Evolutionary conservation across 1,284 basidiomycete species (phyloP).

Genomic region (Melampsora occidentalis): DNA sequence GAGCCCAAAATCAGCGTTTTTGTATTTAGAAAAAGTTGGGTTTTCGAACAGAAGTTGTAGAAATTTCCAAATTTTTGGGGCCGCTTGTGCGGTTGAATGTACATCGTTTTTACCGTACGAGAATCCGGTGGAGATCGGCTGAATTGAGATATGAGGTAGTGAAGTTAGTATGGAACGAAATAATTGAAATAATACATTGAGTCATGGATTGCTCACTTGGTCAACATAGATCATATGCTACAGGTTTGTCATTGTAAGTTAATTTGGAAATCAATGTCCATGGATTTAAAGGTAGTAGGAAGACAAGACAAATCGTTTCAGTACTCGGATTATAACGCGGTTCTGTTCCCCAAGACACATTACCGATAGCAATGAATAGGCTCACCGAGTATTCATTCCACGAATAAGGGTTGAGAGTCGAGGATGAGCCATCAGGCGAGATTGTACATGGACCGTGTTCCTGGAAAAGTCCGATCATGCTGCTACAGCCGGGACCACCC

Average conservation of each 20-base stretch:
- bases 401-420: constrained; percentile 62
- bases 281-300: background rate
- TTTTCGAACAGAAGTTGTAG: constrained; percentile 39
- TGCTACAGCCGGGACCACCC: constrained; percentile 62
- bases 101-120: constrained; percentile 39
- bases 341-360: constrained; percentile 30
- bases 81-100: constrained; percentile 33
- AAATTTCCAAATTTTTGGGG: constrained; percentile 33
- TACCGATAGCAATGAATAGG: constrained; percentile 71
- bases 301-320: too few species aligned
- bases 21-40: constrained; percentile 23
- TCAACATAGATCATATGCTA: constrained; percentile 70
- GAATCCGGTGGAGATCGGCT: constrained; percentile 54
- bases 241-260: too few species aligned
- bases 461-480: constrained; percentile 68
- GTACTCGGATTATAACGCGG: too few species aligned
- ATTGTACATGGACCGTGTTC: constrained; percentile 68
- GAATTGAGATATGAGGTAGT: background rate
- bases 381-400: constrained; percentile 67
- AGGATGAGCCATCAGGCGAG: constrained; percentile 61
- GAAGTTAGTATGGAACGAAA: background rate
- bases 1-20: constrained; percentile 29
- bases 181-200: too few species aligned
- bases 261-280: background rate
- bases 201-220: constrained; percentile 53